Evolutionary conservation across 176 grass and related monocot species (phyloP), one percentile per base, ranked within the genome.

Genomic region (Triticum urartu): DNA sequence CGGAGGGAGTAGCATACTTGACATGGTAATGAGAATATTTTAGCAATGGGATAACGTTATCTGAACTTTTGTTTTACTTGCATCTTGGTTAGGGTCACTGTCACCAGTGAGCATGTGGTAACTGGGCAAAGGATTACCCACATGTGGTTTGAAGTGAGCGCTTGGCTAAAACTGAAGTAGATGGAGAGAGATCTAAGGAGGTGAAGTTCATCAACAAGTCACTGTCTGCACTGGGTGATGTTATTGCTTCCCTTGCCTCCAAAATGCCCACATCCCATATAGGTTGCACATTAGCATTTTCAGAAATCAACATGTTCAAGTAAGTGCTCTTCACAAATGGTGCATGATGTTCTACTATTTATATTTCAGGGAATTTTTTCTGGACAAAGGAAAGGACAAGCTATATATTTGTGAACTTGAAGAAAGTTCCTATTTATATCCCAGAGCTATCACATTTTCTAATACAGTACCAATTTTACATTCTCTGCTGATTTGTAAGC

Each of bases 81-180:
- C 88, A 95, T 94, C 84, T 94, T 98, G 87, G 90, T 98, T 64
- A 88, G 94, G 79, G 85, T 98, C 24, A 96, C 85, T 65, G 87
- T 98, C 60, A 86, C 45, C 67, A 94, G 94, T 60, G 87, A 96
- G 87, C 73, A 92, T 82, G 70, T 91, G 36, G 82, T 94, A 39
- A 94, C 89, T 15, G 88, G 79, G 32, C 88, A 95, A 28, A 91
- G 78, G 50, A 89, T 40, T 64, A 98, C 92, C 73, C 79, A 95
- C 42, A 89, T 98, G 76, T 98, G 94, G 97, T 39, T 98, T 94
- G 97, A 62, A 96, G 97, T 78, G 97, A 98, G 58, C 85, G 97
- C 28, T 17, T 91, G 34, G 89, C 64, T 2, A 98, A 94, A 88
- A 94, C 87, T 80, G 97, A 95, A 82, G 97, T 88, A 0, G 92